These are phyloP conservation scores for Anisogramma anomala DNA, from an alignment of 2,329 filamentous ascomycete species.

Conservation along the genomic window DNA sequence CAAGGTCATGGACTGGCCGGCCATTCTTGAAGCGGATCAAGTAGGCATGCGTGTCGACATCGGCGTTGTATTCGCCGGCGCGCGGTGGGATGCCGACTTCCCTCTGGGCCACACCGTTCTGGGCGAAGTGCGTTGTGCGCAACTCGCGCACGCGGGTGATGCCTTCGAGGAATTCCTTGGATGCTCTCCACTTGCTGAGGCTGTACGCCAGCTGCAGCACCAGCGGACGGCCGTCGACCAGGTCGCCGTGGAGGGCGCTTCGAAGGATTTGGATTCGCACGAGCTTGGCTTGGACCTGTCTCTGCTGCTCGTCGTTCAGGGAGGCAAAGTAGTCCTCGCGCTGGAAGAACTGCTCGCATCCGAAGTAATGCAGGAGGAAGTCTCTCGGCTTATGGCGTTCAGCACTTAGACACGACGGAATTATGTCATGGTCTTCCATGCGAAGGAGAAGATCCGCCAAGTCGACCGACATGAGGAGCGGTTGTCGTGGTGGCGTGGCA, in stretches of 20 bases:
- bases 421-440: slow-evolving; percentile 14
- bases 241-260: slow-evolving; percentile 4
- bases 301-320: slow-evolving; percentile 2
- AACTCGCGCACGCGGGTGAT: slow-evolving; percentile 7
- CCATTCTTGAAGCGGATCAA: slow-evolving; percentile 11
- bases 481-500: not conserved
- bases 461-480: slow-evolving; percentile 4
- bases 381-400: slow-evolving; percentile 12
- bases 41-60: slow-evolving; percentile 12
- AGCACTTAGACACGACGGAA: slow-evolving; percentile 12
- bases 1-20: slow-evolving; percentile 1
- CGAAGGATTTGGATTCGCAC: slow-evolving; percentile 7
- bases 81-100: not conserved
- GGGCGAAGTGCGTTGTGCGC: slow-evolving; percentile 9
- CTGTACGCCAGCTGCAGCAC: slow-evolving; percentile 6
- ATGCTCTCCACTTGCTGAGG: slow-evolving; percentile 4
- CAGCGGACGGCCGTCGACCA: slow-evolving; percentile 4
- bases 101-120: slow-evolving; percentile 5
- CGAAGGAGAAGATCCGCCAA: slow-evolving; percentile 3
- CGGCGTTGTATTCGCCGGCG: slow-evolving; percentile 5
- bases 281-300: slow-evolving; percentile 5
- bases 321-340: slow-evolving; percentile 10
- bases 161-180: slow-evolving; percentile 9
- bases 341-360: slow-evolving; percentile 14
- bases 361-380: slow-evolving; percentile 12